These are phyloP conservation scores for Suillus clintonianus DNA, from an alignment of 768 basidiomycete genomes.

Conservation along the genomic window DNA sequence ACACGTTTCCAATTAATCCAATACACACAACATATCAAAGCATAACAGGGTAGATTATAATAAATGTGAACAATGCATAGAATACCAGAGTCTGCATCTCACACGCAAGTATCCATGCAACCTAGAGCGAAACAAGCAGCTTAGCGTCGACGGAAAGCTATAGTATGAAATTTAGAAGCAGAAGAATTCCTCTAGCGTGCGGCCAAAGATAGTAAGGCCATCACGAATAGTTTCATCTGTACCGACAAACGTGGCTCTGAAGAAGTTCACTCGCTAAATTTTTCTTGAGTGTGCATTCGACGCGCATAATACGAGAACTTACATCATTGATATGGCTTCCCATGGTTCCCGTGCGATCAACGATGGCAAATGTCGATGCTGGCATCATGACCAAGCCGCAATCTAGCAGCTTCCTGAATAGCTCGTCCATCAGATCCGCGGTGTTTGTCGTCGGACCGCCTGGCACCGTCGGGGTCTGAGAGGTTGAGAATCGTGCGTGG, in stretches of 20 bases:
- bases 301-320: conserved; percentile 22
- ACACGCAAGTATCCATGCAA: not conserved
- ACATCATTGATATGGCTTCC: conserved; percentile 42
- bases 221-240: conserved; percentile 47
- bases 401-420: conserved; percentile 44
- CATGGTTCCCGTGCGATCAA: conserved; percentile 26
- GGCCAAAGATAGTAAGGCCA: conserved; percentile 43
- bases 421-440: conserved; percentile 47
- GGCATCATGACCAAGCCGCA: conserved; percentile 51
- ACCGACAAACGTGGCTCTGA: conserved; percentile 52
- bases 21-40: not conserved
- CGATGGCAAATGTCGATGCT: conserved; percentile 45
- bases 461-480: conserved; percentile 17
- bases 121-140: not conserved
- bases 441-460: conserved; percentile 39
- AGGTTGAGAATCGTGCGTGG: conserved; percentile 40
- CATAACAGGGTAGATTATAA: not conserved
- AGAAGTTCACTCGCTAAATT: conserved; percentile 40
- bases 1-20: not conserved
- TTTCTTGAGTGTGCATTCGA: conserved; percentile 2
- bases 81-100: not conserved
- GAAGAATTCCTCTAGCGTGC: conserved; percentile 41
- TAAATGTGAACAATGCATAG: too few relatives aligned
- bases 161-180: conserved; percentile 10
- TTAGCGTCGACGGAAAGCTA: not conserved